Evolutionary conservation across 768 basidiomycete species (phyloP), one percentile per base, ranked within the genome.

Genomic region (Mrakia hoshinonis): DNA sequence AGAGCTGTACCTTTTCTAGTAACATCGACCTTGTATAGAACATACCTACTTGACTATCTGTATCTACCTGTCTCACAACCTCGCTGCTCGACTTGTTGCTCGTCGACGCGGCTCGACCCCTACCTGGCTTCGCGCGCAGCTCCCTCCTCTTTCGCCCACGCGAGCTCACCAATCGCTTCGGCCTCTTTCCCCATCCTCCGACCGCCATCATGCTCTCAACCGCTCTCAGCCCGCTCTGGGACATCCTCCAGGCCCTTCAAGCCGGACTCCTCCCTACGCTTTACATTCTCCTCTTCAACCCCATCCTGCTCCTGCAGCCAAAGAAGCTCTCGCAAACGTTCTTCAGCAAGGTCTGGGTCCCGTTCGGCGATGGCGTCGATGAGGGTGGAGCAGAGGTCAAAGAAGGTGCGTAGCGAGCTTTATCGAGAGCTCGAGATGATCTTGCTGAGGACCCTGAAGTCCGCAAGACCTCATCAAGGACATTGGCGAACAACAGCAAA

Each of bases 341-440:
- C 77, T 86, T 88, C 83, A 78, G 82, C 5, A 76, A 84, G 48
- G 81, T 88, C 1, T 89, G 87, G 88, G 73, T 75, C 0, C 70
- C 75, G 2, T 85, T 86, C 74, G 85, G 83, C 4, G 66, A 81
- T 22, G 81, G 80, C 0, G 78, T 82, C 0, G 86, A 90, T 74
- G 80, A 80, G 55, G 79, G 78, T 63, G 79, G 77, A 0, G 79
- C 79, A 10, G 74, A 39, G 18, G 15, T 39, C 7, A 39, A 61
- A 31, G 58, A 61, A 22, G 58, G 58, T 39, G 34, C 20, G 55
- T 22, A 20, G 13, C 34, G 13, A 34, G 13, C 34, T 1, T 36
- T 15, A 7, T 29, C 29, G 13, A 34, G 15, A 4, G 52, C 43
- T 43, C 6, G 7, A 6, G 43, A 7, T 15, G 43, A 43, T 43